Conservation (phyloP, 2,329 filamentous ascomycete species). For the Calonectria henricotiae region DNA sequence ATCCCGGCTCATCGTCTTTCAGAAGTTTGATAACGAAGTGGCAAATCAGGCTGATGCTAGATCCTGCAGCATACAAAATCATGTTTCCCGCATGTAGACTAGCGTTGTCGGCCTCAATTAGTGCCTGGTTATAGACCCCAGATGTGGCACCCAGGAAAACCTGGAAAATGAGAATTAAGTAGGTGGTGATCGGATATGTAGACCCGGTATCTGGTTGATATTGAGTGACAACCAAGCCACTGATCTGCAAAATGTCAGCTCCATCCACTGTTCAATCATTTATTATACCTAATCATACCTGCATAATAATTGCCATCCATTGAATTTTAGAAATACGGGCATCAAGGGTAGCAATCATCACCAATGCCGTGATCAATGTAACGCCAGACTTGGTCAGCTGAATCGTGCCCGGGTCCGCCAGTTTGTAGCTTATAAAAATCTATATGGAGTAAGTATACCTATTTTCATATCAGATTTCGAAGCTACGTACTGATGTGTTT, state of each 20-base stretch:
- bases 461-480: neutral
- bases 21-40: neutral
- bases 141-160: neutral
- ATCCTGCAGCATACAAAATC: constrained; percentile 5
- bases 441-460: neutral
- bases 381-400: constrained; percentile 14
- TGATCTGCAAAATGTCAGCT: neutral
- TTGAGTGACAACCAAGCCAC: constrained; percentile 1
- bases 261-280: too few relatives aligned
- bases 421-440: constrained; percentile 13
- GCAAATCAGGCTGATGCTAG: neutral
- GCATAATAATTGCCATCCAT: constrained; percentile 12
- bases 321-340: neutral
- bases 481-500: constrained; percentile 3
- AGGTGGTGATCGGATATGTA: constrained; percentile 1
- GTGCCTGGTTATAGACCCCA: constrained; percentile 9
- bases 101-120: neutral
- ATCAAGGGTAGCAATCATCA: constrained; percentile 11
- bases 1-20: neutral
- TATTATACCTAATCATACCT: neutral
- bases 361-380: constrained; percentile 4
- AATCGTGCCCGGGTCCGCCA: constrained; percentile 13
- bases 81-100: constrained; percentile 6
- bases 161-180: neutral
- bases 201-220: constrained; percentile 4